Percentiles rank a stretch among this genome's conserved stretches.
phyloP scores from a whole-genome alignment of 495 filamentous ascomycete genomes.

The Penicillium canescens region DNA sequence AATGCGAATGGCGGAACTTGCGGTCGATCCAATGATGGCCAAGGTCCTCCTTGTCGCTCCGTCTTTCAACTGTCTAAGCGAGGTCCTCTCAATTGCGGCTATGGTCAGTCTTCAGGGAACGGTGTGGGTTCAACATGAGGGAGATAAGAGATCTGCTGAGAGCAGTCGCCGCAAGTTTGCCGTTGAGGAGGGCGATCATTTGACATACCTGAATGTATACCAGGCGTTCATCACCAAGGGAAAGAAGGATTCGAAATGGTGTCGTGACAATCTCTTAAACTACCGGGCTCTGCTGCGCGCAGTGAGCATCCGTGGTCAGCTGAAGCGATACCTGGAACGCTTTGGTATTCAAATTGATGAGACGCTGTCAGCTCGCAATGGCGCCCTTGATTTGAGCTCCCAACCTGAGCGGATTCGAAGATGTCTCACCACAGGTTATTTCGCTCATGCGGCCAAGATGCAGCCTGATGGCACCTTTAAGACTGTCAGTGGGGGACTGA shows the following conservation, averaged over 20 bases:
- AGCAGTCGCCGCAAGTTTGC: slow-evolving; percentile 79
- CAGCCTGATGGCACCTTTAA: slow-evolving; percentile 89
- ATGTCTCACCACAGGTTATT: slow-evolving; percentile 89
- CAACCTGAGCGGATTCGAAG: slow-evolving; percentile 74
- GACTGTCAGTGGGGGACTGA: slow-evolving; percentile 70
- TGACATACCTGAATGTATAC: slow-evolving; percentile 93
- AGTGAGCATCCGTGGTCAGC: slow-evolving; percentile 81
- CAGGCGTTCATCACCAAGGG: slow-evolving; percentile 85
- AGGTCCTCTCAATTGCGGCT: slow-evolving; percentile 88
- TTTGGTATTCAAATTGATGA: slow-evolving; percentile 77
- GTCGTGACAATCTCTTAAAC: slow-evolving; percentile 82
- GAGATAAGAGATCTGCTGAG: slow-evolving; percentile 71
- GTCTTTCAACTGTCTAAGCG: slow-evolving; percentile 74
- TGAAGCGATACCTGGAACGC: slow-evolving; percentile 83
- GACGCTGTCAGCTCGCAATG: slow-evolving; percentile 36
- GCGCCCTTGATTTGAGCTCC: slow-evolving; percentile 35
- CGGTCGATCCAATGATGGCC: slow-evolving; percentile 95
- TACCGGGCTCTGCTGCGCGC: slow-evolving; percentile 80
- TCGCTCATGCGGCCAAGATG: slow-evolving; percentile 95
- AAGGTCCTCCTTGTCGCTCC: slow-evolving; percentile 82
- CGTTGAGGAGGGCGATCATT: slow-evolving; percentile 91
- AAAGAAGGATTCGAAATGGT: slow-evolving; percentile 83
- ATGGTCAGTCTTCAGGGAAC: slow-evolving; percentile 87
- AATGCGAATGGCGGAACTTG: slow-evolving; percentile 89
- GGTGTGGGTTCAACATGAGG: slow-evolving; percentile 79